phyloP scores from a whole-genome alignment of 345 rosid species.

The Bruguiera parviflora region DNA sequence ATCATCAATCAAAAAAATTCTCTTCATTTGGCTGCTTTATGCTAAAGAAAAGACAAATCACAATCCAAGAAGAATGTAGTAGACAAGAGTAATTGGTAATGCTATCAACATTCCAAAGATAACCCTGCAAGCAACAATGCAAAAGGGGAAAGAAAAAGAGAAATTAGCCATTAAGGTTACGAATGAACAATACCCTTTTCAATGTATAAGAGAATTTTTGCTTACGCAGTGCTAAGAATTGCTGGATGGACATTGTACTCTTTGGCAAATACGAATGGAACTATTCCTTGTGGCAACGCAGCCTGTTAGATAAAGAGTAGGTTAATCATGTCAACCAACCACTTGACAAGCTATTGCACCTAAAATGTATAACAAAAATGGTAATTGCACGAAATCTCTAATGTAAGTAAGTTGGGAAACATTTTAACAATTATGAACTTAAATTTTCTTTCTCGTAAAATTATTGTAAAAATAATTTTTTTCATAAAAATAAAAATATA shows the following conservation, averaged over 20 bases:
- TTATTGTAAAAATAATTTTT: too few species aligned
- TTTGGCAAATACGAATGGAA: slow-evolving; percentile 34
- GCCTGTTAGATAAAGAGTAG: background rate
- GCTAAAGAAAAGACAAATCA: slow-evolving; percentile 18
- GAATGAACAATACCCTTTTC: background rate
- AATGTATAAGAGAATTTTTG: background rate
- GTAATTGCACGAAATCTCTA: background rate
- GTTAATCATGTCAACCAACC: background rate
- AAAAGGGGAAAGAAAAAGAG: background rate
- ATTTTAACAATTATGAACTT: too few species aligned
- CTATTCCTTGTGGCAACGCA: slow-evolving; percentile 30
- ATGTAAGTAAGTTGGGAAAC: too few species aligned
- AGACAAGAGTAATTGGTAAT: slow-evolving; percentile 24
- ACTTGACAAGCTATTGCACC: background rate
- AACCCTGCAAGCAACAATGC: slow-evolving; percentile 12
- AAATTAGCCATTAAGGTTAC: background rate
- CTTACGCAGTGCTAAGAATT: slow-evolving; percentile 31
- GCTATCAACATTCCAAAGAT: slow-evolving; percentile 32
- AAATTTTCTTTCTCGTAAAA: too few species aligned
- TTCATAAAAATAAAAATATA: too few species aligned
- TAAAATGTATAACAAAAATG: too few species aligned
- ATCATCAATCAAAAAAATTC: slow-evolving; percentile 16
- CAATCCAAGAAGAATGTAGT: slow-evolving; percentile 23
- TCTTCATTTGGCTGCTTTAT: slow-evolving; percentile 21
- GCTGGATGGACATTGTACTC: slow-evolving; percentile 35